Evolutionary conservation across 306 rosid genomes (phyloP).

Genomic region (Ormosia semicastrata): DNA sequence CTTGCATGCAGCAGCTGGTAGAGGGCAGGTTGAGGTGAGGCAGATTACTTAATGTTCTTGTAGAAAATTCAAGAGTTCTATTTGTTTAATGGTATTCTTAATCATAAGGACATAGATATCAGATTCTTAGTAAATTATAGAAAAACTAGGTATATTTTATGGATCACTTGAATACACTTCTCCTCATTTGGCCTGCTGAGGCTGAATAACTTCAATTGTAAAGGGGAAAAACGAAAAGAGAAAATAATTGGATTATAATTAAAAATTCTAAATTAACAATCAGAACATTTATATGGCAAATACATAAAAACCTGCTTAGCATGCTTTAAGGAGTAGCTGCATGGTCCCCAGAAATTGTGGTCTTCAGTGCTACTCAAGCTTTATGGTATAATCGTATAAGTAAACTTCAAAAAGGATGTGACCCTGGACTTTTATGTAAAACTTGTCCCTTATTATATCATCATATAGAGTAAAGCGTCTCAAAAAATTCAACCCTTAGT

Average conservation of each 20-base stretch:
- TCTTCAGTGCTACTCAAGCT: not conserved
- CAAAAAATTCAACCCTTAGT: not conserved
- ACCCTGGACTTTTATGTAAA: not conserved
- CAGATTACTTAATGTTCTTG: slow-evolving; percentile 1
- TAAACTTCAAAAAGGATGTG: not conserved
- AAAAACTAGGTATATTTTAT: not conserved
- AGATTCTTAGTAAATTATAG: not conserved
- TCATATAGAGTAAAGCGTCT: not conserved
- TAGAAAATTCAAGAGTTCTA: not conserved
- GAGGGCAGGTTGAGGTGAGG: slow-evolving; percentile 87
- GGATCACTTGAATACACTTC: not conserved
- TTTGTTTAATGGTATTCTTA: not conserved
- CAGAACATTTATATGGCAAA: not conserved
- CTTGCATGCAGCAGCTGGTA: slow-evolving; percentile 81
- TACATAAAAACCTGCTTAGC: not conserved
- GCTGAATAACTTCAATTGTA: not conserved
- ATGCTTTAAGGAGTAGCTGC: slow-evolving; percentile 4
- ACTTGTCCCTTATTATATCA: not conserved
- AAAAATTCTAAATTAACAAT: not conserved
- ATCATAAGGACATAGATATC: not conserved
- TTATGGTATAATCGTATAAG: not conserved
- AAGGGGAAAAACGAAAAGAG: not conserved
- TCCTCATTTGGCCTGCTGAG: not conserved
- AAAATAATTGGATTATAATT: not conserved
- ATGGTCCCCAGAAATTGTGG: not conserved